phyloP scores from a whole-genome alignment of 2,329 filamentous ascomycete genomes.

The Phyllosticta capitalensis region DNA sequence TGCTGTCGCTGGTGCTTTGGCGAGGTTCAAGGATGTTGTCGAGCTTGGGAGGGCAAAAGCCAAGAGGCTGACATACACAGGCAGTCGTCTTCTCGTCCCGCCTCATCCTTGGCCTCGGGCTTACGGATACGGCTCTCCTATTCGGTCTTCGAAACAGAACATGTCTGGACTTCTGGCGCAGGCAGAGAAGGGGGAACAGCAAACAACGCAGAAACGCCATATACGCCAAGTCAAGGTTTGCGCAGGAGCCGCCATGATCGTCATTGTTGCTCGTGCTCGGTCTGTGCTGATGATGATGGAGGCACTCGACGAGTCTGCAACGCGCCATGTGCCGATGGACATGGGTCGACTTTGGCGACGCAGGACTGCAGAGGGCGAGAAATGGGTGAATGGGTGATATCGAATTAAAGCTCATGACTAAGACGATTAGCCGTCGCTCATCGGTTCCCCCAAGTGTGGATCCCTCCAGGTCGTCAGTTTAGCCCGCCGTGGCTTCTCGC shows the following conservation, averaged over 20 bases:
- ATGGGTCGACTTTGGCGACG: slow-evolving; percentile 5
- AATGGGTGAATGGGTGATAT: slow-evolving; percentile 4
- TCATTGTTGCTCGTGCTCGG: neutral
- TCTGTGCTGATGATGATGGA: neutral
- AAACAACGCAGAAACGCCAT: slow-evolving; percentile 7
- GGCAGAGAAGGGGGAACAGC: neutral
- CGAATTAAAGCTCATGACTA: slow-evolving; percentile 12
- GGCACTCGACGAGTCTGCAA: neutral
- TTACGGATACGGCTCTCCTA: neutral
- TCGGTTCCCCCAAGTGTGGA: slow-evolving; percentile 3
- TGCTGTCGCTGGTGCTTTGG: neutral
- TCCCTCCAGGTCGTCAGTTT: slow-evolving; percentile 2
- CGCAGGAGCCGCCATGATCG: neutral
- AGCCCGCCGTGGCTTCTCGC: neutral
- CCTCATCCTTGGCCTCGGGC: slow-evolving; percentile 1
- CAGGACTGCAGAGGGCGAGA: too few relatives aligned
- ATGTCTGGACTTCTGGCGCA: slow-evolving; percentile 6
- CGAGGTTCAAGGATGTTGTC: neutral
- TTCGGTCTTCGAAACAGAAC: slow-evolving; percentile 3
- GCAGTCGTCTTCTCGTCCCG: neutral
- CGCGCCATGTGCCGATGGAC: slow-evolving; percentile 4
- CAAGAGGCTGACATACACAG: slow-evolving; percentile 1
- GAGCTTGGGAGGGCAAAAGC: neutral
- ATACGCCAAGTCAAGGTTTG: slow-evolving; percentile 7
- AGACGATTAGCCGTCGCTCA: slow-evolving; percentile 8